These are phyloP conservation scores for Cercospora sp. DNA, from an alignment of 2,329 filamentous ascomycete species.

Conservation along the genomic window DNA sequence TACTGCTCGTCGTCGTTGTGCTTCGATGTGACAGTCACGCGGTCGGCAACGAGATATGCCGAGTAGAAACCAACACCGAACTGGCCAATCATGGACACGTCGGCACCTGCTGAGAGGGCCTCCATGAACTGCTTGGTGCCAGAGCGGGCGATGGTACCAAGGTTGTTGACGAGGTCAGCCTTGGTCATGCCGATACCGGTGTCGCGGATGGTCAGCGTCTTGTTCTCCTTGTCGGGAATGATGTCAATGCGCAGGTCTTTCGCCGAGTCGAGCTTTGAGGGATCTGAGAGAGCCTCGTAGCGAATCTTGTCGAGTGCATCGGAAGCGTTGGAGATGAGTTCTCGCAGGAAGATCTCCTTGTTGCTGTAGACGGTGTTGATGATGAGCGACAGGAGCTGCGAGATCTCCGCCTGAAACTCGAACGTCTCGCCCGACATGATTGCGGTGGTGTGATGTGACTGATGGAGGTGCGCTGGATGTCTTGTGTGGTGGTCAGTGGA, in stretches of 20 bases:
- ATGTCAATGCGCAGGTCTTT: constrained; percentile 99
- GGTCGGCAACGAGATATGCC: constrained; percentile 97
- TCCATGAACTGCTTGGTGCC: constrained; percentile 99
- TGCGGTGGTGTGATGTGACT: constrained; percentile 30
- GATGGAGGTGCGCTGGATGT: constrained; percentile 8
- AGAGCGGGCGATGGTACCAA: constrained; percentile 98
- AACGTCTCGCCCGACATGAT: constrained; percentile 91
- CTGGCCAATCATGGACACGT: constrained; percentile 99
- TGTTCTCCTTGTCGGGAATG: constrained; percentile 94
- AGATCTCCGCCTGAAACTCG: constrained; percentile 99
- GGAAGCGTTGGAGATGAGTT: constrained; percentile 96
- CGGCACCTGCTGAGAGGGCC: constrained; percentile 94
- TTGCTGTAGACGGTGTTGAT: constrained; percentile 99
- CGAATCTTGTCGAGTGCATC: constrained; percentile 99
- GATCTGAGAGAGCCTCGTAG: constrained; percentile 96
- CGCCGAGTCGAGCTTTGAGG: constrained; percentile 92
- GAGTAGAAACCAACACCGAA: constrained; percentile 99
- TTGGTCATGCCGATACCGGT: constrained; percentile 99
- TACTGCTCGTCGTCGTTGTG: constrained; percentile 99
- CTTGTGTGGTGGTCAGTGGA: not conserved
- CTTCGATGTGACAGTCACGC: constrained; percentile 93
- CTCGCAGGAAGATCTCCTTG: constrained; percentile 99
- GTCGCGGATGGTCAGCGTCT: constrained; percentile 96
- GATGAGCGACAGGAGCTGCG: constrained; percentile 98
- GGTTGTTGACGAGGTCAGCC: constrained; percentile 99